A percentile compares a stretch with the other conserved stretches of the same genome.
Evolutionary conservation across 1,139 yeast genomes (phyloP).

Genomic region (Yamadazyma oceani): DNA sequence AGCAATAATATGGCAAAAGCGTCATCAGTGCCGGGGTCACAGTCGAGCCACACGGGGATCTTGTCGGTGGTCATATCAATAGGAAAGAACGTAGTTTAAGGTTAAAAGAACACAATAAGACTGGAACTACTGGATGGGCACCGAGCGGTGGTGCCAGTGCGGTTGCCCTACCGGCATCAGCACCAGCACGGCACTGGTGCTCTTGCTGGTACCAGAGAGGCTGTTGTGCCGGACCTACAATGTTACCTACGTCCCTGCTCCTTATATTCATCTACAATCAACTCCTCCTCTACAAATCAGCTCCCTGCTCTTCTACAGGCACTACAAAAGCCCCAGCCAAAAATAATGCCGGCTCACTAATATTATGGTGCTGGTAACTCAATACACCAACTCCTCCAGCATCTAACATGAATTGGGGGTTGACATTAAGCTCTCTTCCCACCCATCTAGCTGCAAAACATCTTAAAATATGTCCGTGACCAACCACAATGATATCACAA

Average conservation of each 20-base stretch:
- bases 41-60: conserved; percentile 82
- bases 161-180: no score
- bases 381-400: conserved; percentile 96
- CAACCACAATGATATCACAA: conserved; percentile 79
- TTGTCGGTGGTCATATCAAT: conserved; percentile 15
- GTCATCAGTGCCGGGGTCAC: conserved; percentile 94
- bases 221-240: no score
- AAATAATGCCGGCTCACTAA: conserved; percentile 82
- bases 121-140: no score
- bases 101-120: no score
- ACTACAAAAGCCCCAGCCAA: conserved; percentile 79
- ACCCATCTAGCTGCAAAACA: conserved; percentile 91
- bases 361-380: conserved; percentile 82
- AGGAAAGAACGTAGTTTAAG: no score
- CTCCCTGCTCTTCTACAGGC: conserved; percentile 54
- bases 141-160: no score
- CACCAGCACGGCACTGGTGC: no score
- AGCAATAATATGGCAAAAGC: conserved; percentile 73
- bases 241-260: no score
- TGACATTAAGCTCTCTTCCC: conserved; percentile 50
- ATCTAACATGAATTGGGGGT: conserved; percentile 82
- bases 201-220: no score
- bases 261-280: no score
- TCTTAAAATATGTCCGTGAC: conserved; percentile 91
- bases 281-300: conserved; percentile 19